Base-by-base conservation (phyloP, 495 filamentous ascomycete species). In the Gamarada debralockiae region DNA sequence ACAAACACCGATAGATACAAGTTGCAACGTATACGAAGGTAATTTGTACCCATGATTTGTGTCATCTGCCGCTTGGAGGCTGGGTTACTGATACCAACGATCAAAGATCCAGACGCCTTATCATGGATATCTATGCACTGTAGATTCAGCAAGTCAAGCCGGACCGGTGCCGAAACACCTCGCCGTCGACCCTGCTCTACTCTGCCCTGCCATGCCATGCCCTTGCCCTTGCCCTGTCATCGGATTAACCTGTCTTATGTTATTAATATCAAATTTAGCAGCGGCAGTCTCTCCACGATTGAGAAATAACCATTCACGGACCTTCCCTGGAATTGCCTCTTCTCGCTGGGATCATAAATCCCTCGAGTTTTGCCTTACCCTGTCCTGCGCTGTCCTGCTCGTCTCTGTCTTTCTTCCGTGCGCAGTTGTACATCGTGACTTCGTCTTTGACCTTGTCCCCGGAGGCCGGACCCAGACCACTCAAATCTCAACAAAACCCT, bases 231-330 rank as follows among this genome's bases (percentile, higher is more conserved):
- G 41, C 41, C 53, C 27, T 29, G 27, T 56, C 24, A 48, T 55
- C 40, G 47, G 41, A 51, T 47, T 47, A 40, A 51, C 27, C 56
- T 46, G 44, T 40, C 46, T 39, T 9, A 33, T 53, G 24, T 21
- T 55, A 51, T 51, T 60, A 56, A 60, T 60, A 54, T 52, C 37
- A 18, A 42, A 48, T 53, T 60, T 57, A 57, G 57, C 52, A 60
- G 57, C 52, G 57, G 57, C 52, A 56, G 57, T 60, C 49, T 48
- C 42, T 60, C 57, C 36, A 44, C 37, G 48, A 45, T 15, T 24
- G 36, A 23, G 43, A 49, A 47, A 20, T 36, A 44, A 22, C 55
- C 55, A 58, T 25, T 58, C 40, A 58, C 34, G 31, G 31, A 4
- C 29, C 22, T 14, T 17, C 23, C 44, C 21, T 43, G 10, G 55